phyloP scores from a whole-genome alignment of 2,329 filamentous ascomycete genomes.

The Colletotrichum sp. region DNA sequence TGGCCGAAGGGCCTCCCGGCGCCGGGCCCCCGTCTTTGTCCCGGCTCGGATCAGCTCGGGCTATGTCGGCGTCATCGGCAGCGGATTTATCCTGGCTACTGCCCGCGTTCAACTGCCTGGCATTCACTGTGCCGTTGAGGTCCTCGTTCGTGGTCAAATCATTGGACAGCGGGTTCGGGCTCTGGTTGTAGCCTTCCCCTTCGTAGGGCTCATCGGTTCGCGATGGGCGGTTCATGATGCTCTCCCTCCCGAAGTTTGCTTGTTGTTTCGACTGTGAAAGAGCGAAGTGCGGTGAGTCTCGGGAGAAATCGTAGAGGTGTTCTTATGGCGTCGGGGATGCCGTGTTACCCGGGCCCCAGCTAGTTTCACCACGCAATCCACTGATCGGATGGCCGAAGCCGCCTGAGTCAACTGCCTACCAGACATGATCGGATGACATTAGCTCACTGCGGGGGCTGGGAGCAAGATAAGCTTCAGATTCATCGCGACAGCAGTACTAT shows the following conservation, averaged over 20 bases:
- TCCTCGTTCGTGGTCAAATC: constrained; percentile 54
- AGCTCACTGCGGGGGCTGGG: background rate
- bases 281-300: background rate
- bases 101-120: background rate
- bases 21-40: background rate
- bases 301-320: background rate
- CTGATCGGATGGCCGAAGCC: background rate
- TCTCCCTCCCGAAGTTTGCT: background rate
- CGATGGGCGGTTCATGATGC: constrained; percentile 22
- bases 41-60: background rate
- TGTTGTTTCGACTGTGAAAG: background rate
- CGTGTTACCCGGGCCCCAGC: background rate
- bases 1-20: background rate
- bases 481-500: background rate
- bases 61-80: background rate
- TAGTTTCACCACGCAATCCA: background rate
- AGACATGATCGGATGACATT: background rate
- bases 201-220: constrained; percentile 22
- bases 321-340: background rate
- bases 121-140: constrained; percentile 47
- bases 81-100: background rate
- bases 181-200: constrained; percentile 49
- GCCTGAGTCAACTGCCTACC: background rate
- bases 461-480: background rate
- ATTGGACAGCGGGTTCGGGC: constrained; percentile 46